Base-by-base conservation (phyloP, 495 filamentous ascomycete species). In the Penicillium goetzii region DNA sequence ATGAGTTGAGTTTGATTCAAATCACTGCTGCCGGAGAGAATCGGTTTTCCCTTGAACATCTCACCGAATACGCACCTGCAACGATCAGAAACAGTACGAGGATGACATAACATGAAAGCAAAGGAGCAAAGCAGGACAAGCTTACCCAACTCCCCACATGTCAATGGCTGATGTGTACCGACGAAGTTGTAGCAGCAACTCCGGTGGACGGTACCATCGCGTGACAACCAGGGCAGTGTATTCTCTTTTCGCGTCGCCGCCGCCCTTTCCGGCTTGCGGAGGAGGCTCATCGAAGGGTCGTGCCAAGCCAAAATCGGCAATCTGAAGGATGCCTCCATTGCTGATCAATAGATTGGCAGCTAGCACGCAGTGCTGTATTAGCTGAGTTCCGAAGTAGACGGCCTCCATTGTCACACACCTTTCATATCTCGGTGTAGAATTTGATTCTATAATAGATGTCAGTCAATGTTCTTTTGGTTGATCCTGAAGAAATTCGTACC, bases 361-460 rank as follows among this genome's bases (percentile, higher is more conserved):
- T 86, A 62, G 63, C 43, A 21, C 36, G n/a, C 10, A 53, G 58
- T 30, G 8, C n/a, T 36, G 9, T 15, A 63, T 81, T 64, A 81
- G 74, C 58, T 58, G 45, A 38, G 17, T 21, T 52, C 50, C 23
- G 14, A 21, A 12, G 12, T 17, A 1, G 12, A n/a, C 7, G 11
- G 45, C 14, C 11, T 49, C 33, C 33, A 10, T 19, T 8, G 14
- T 38, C 19, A 33, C 68, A 59, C 57, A 81, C 84, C 84, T 81
- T 99, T 99, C 95, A 99, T 97, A 69, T 99, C 95, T 74, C 95
- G 87, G 74, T 99, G 95, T 17, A 99, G 77, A 60, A 98, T 97
- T 55, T 89, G 86, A 67, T 86, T 94, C 72, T 87, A 61, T 57
- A 43, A 40, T 25, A 67, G 34, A 28, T 28, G 26, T 63, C 28